These are phyloP conservation scores for Fusarium solani-melongenae DNA, from an alignment of 2,329 filamentous ascomycete genomes.

Conservation along the genomic window DNA sequence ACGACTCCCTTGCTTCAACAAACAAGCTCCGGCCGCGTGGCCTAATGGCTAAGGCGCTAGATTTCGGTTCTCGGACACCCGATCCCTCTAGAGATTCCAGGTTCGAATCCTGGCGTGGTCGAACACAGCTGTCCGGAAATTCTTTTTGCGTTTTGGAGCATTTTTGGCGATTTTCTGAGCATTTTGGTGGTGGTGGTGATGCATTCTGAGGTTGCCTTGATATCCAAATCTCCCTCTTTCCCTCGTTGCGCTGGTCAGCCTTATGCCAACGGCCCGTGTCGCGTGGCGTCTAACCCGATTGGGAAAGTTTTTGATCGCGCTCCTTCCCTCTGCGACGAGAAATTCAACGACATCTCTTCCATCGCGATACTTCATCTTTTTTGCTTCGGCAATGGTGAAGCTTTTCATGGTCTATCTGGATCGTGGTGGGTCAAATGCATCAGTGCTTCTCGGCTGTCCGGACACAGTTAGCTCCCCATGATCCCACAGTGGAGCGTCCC, in stretches of 20 bases:
- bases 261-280: not conserved
- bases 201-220: not conserved
- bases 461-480: not conserved
- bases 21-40: conserved; percentile 45
- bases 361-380: not conserved
- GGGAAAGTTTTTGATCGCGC: not conserved
- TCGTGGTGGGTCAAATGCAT: not conserved
- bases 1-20: not conserved
- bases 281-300: not conserved
- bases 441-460: not conserved
- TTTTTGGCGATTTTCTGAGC: not conserved
- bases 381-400: not conserved
- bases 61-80: conserved; percentile 45
- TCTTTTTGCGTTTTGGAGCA: not conserved
- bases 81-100: conserved; percentile 50
- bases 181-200: not conserved
- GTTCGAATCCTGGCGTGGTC: conserved; percentile 52
- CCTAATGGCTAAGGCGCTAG: conserved; percentile 52
- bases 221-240: not conserved
- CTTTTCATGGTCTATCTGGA: not conserved
- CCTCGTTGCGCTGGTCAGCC: not conserved
- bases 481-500: not conserved
- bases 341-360: not conserved
- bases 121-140: not conserved
- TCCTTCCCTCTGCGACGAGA: not conserved